Evolutionary conservation across 1,284 basidiomycete genomes (phyloP).

Genomic region (Austroboletus novae-zelandiae): DNA sequence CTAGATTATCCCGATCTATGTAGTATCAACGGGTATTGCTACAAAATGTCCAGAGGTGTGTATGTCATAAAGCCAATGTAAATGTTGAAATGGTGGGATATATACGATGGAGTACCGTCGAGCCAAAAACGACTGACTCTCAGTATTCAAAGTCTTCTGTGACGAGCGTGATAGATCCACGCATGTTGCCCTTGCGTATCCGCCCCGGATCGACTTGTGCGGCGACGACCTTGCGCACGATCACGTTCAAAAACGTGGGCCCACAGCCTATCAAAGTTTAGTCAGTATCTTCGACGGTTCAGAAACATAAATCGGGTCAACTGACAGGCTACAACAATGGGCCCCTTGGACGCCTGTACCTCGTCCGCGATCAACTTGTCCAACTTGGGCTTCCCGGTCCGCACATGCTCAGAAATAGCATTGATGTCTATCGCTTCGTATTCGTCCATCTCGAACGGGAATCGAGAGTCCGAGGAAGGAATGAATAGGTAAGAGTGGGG

Average conservation of each 20-base stretch:
- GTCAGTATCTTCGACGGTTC: background rate
- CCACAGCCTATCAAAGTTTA: slow-evolving; percentile 56
- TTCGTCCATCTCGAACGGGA: slow-evolving; percentile 56
- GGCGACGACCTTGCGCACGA: slow-evolving; percentile 69
- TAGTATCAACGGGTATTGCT: no score
- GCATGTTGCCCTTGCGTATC: slow-evolving; percentile 58
- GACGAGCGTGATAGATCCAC: slow-evolving; percentile 60
- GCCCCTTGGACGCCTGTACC: slow-evolving; percentile 53
- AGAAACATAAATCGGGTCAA: slow-evolving; percentile 7
- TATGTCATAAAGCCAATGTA: slow-evolving; percentile 9
- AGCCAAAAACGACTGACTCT: background rate
- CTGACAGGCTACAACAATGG: slow-evolving; percentile 69
- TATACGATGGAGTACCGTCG: no score
- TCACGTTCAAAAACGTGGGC: slow-evolving; percentile 67
- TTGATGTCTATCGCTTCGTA: slow-evolving; percentile 68
- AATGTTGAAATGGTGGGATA: slow-evolving; percentile 5
- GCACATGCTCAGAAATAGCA: slow-evolving; percentile 65
- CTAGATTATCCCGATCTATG: no score
- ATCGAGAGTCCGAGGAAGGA: background rate
- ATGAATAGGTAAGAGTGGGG: slow-evolving; percentile 6
- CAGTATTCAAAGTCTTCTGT: slow-evolving; percentile 70
- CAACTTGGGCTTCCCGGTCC: slow-evolving; percentile 74
- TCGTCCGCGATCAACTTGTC: slow-evolving; percentile 68
- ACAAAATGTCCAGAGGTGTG: background rate
- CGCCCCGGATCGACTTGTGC: slow-evolving; percentile 58